Conservation (phyloP, 768 basidiomycete genomes). For the Leccinum subtestaceum region DNA sequence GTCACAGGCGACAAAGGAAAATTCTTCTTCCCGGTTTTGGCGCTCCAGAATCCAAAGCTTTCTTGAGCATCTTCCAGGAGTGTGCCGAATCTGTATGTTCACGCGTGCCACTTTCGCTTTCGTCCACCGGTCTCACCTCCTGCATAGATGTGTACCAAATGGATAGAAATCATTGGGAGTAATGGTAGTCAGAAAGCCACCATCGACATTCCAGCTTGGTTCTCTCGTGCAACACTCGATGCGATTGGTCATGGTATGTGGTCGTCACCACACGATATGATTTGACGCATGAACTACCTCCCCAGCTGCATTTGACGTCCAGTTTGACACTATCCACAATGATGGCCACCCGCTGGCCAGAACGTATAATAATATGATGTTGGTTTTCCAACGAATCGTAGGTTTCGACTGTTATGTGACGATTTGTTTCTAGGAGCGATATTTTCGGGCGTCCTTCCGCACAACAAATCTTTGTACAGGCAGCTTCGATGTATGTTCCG, state of each 20-base stretch:
- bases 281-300: background rate
- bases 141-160: background rate
- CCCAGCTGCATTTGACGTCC: conserved; percentile 49
- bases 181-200: background rate
- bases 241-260: conserved; percentile 46
- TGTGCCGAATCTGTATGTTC: conserved; percentile 28
- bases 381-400: background rate
- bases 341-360: conserved; percentile 10
- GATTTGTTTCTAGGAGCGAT: conserved; percentile 13
- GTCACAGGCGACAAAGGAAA: conserved; percentile 53
- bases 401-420: conserved; percentile 6
- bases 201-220: background rate
- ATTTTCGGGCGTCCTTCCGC: conserved; percentile 19
- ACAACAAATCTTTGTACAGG: conserved; percentile 16
- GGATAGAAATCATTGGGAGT: background rate
- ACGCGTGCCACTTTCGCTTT: background rate
- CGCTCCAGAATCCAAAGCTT: conserved; percentile 47
- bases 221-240: conserved; percentile 4
- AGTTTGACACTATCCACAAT: conserved; percentile 33
- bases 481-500: conserved; percentile 16
- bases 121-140: background rate
- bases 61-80: conserved; percentile 46
- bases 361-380: conserved; percentile 14
- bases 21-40: conserved; percentile 59
- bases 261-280: background rate